Percentiles rank a stretch among this genome's conserved stretches.
Conservation (phyloP, 2,329 filamentous ascomycete genomes). For the Microcyclospora tardicrescens region DNA sequence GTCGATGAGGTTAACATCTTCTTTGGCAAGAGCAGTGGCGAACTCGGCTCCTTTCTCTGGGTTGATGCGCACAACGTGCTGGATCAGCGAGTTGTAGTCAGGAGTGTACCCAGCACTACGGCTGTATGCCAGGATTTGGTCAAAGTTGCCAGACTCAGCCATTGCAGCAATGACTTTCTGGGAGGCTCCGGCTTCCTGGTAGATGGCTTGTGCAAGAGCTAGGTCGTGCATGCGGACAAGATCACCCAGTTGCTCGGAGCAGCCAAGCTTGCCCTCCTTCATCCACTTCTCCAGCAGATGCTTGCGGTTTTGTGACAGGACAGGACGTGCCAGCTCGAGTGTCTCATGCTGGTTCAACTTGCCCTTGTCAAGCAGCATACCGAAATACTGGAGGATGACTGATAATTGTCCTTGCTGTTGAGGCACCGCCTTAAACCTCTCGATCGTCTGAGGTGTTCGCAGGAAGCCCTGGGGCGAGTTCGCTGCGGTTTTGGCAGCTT, state of each 20-base stretch:
- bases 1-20: constrained; percentile 78
- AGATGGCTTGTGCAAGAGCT: constrained; percentile 75
- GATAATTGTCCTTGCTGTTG: constrained; percentile 77
- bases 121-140: constrained; percentile 88
- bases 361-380: constrained; percentile 92
- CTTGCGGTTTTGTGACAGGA: constrained; percentile 86
- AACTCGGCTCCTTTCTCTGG: constrained; percentile 93
- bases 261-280: constrained; percentile 87
- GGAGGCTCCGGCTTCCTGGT: constrained; percentile 77
- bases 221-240: constrained; percentile 82
- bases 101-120: constrained; percentile 76
- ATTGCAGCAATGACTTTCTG: constrained; percentile 93
- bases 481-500: constrained; percentile 89
- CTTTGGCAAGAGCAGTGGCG: constrained; percentile 79
- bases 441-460: constrained; percentile 86
- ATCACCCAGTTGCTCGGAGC: constrained; percentile 92
- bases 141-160: constrained; percentile 91
- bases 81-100: constrained; percentile 85
- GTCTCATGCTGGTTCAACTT: constrained; percentile 86
- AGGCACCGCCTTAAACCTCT: constrained; percentile 82
- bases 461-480: constrained; percentile 94
- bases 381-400: constrained; percentile 92
- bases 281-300: constrained; percentile 97
- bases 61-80: constrained; percentile 83
- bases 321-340: constrained; percentile 81